Base-by-base conservation (phyloP, 1,284 basidiomycete species). In the Sanguinoderma infundibulare region DNA sequence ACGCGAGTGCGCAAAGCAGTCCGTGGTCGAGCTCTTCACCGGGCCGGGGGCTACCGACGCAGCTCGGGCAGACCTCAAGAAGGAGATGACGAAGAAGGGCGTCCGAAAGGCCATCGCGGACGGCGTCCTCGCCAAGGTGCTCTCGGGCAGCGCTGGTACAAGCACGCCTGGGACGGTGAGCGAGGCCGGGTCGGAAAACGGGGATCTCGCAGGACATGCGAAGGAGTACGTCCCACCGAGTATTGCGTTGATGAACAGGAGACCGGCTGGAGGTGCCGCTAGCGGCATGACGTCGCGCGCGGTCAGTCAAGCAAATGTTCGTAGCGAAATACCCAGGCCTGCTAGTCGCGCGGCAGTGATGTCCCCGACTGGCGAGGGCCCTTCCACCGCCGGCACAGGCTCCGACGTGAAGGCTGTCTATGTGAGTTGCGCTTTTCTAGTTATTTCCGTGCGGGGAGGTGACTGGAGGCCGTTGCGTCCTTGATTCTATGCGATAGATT, bases 21-120 rank as follows among this genome's bases (percentile, higher is more conserved):
- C 94, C 0, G 84, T 96, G 51, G 84, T 98, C 15, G 87, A 91
- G 62, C 83, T 99, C 47, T 96, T 98, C 71, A 88, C 92, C 0
- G 90, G 90, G 12, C 85, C 92, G 0, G 84, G 85, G 1, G 91
- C 94, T 7, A 89, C 91, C 0, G 88, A 96, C 68, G 89, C 88
- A 8, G 97, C 96, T 3, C 89, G 94, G 52, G 86, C 94, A 0
- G 96, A 98, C 73, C 81, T 99, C 56, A 98, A 98, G 80, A 96
- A 94, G 73, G 92, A 96, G 73, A 83, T 99, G 81, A 77, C 86
- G 2, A 92, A 91, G 73, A 91, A 92, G 74, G 85, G 84, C 52
- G 92, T 97, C 36, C 85, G 95, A 49, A 98, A 97, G 76, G 87
- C 89, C 6, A 96, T 96, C 40, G 85, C 89, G 15, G 91, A 94